Conservation (phyloP, 257 asterid genomes). For the Penstemon davidsonii region DNA sequence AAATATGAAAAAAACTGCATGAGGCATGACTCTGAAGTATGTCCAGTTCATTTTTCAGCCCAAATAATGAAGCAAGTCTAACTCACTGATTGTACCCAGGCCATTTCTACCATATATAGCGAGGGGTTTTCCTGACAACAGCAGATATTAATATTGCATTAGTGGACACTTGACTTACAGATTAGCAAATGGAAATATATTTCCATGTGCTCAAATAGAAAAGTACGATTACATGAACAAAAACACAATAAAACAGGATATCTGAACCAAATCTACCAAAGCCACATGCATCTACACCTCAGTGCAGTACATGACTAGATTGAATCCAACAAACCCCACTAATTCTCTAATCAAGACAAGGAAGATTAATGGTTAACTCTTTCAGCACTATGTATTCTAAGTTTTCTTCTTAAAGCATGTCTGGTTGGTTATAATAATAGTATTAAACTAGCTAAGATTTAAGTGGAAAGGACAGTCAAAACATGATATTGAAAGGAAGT, state of each 20-base stretch:
- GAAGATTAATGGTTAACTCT: constrained; percentile 4
- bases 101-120: constrained; percentile 84
- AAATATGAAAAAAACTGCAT: not conserved
- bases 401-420: constrained; percentile 12
- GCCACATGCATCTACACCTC: not conserved
- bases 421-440: constrained; percentile 2
- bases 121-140: constrained; percentile 82
- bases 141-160: constrained; percentile 20
- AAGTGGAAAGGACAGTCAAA: too few species aligned
- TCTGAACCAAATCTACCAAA: constrained; percentile 18
- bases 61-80: constrained; percentile 18
- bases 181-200: constrained; percentile 16
- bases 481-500: too few species aligned
- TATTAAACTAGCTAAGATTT: not conserved
- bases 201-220: constrained; percentile 19
- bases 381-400: constrained; percentile 11
- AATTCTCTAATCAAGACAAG: constrained; percentile 10
- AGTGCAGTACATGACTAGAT: constrained; percentile 9
- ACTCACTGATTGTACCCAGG: constrained; percentile 75
- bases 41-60: not conserved
- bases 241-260: constrained; percentile 7
- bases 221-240: not conserved
- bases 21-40: constrained; percentile 13
- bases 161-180: constrained; percentile 19
- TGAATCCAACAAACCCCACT: constrained; percentile 17